These are phyloP conservation scores for Mycena capillaripes DNA, from an alignment of 768 basidiomycete genomes.

Conservation along the genomic window DNA sequence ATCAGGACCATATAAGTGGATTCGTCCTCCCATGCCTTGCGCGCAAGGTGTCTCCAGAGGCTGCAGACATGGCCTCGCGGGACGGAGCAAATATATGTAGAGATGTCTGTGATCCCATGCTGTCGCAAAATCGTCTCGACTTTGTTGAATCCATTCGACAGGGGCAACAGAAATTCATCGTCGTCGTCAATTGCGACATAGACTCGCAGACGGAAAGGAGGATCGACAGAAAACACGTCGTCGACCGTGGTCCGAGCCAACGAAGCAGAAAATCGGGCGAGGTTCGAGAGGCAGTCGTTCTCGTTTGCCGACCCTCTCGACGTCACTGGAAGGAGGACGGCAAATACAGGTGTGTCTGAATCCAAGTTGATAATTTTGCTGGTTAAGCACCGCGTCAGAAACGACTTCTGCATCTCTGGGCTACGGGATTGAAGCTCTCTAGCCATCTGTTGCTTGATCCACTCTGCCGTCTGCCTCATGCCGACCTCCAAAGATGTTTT, in stretches of 20 bases:
- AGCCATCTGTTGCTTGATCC: slow-evolving; percentile 53
- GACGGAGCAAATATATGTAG: slow-evolving; percentile 51
- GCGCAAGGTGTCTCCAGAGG: slow-evolving; percentile 67
- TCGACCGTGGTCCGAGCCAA: slow-evolving; percentile 61
- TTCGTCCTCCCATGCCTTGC: slow-evolving; percentile 59
- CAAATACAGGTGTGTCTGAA: slow-evolving; percentile 55
- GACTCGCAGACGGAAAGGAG: slow-evolving; percentile 52
- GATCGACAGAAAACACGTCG: slow-evolving; percentile 48
- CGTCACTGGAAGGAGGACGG: slow-evolving; percentile 70
- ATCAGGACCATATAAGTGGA: slow-evolving; percentile 67
- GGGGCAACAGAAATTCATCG: slow-evolving; percentile 55
- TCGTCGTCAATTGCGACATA: slow-evolving; percentile 70
- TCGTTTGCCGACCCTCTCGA: slow-evolving; percentile 52
- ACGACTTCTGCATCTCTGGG: not conserved
- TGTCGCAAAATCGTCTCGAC: slow-evolving; percentile 53
- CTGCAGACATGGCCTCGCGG: slow-evolving; percentile 64
- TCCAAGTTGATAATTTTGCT: slow-evolving; percentile 42
- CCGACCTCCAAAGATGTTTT: slow-evolving; percentile 57
- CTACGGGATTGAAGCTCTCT: slow-evolving; percentile 44
- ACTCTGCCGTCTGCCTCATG: slow-evolving; percentile 59
- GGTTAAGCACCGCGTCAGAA: not conserved
- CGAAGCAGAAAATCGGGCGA: slow-evolving; percentile 55
- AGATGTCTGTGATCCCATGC: slow-evolving; percentile 54
- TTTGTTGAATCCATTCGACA: slow-evolving; percentile 37
- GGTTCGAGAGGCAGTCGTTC: too few relatives aligned